phyloP scores from a whole-genome alignment of 306 rosid genomes.

The Cucumis sativus region DNA sequence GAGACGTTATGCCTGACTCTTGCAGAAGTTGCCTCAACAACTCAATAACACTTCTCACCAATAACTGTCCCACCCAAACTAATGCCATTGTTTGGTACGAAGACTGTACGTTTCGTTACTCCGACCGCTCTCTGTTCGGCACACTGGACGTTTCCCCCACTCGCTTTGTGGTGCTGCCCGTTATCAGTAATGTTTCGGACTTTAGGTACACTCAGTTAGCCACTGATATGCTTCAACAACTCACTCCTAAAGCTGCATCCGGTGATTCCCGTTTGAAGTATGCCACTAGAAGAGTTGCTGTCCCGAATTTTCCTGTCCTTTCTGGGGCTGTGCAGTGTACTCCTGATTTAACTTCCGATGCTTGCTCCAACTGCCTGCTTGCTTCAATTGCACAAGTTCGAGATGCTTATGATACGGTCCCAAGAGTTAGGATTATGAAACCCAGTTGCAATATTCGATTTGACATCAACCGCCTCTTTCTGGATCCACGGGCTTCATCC shows the following conservation, averaged over 20 bases:
- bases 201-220: background rate
- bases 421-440: background rate
- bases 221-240: background rate
- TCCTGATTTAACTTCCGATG: background rate
- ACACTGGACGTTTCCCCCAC: background rate
- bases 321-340: background rate
- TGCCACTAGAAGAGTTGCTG: background rate
- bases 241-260: background rate
- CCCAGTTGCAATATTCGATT: background rate
- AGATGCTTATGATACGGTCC: background rate
- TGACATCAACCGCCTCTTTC: background rate
- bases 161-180: background rate
- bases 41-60: background rate
- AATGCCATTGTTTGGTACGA: background rate
- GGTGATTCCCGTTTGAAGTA: background rate
- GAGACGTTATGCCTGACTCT: background rate
- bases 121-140: background rate
- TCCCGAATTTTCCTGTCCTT: background rate
- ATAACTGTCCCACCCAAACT: background rate
- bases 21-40: background rate
- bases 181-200: background rate
- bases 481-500: background rate
- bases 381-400: background rate
- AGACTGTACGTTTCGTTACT: background rate
- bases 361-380: background rate